Percentiles rank a stretch among this genome's conserved stretches.
These are phyloP conservation scores for Paecilomyces dactylethromorphus DNA, from an alignment of 2,329 filamentous ascomycete genomes.

Conservation along the genomic window DNA sequence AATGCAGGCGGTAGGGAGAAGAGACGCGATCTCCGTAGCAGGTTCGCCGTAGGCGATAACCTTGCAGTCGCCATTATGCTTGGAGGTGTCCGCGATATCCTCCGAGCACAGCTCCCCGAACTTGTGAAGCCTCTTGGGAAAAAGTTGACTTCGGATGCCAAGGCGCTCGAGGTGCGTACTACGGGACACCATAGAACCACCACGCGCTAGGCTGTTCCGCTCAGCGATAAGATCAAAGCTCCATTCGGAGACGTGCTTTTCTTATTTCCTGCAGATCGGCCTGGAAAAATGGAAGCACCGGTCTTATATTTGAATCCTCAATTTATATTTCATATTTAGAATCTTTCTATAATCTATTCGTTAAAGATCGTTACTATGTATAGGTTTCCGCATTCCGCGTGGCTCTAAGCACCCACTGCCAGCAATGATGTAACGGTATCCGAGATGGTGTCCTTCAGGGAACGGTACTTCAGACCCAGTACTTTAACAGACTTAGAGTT, in stretches of 20 bases:
- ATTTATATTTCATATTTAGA: too few relatives aligned
- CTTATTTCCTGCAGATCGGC: neutral
- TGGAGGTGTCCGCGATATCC: conserved; percentile 13
- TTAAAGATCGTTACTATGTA: neutral
- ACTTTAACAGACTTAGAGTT: conserved; percentile 35
- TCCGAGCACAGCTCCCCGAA: conserved; percentile 8
- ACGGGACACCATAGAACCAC: conserved; percentile 16
- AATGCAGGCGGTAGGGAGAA: conserved; percentile 80
- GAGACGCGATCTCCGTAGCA: conserved; percentile 80
- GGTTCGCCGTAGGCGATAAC: conserved; percentile 55
- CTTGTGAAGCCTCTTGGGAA: conserved; percentile 15
- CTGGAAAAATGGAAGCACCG: neutral
- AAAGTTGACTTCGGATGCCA: conserved; percentile 24
- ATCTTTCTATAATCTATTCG: too few relatives aligned
- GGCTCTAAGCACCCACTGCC: conserved; percentile 23
- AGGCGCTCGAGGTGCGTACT: conserved; percentile 9
- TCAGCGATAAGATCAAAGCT: neutral
- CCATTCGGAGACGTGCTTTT: neutral
- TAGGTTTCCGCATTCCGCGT: conserved; percentile 3
- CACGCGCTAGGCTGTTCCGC: conserved; percentile 6
- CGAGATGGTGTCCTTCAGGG: conserved; percentile 30
- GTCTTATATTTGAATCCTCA: neutral
- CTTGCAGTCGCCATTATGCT: conserved; percentile 38
- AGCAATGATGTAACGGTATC: conserved; percentile 32
- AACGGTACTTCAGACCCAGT: conserved; percentile 34